Evolutionary conservation across 306 rosid species (phyloP).

Genomic region (Dalbergia cochinchinensis): DNA sequence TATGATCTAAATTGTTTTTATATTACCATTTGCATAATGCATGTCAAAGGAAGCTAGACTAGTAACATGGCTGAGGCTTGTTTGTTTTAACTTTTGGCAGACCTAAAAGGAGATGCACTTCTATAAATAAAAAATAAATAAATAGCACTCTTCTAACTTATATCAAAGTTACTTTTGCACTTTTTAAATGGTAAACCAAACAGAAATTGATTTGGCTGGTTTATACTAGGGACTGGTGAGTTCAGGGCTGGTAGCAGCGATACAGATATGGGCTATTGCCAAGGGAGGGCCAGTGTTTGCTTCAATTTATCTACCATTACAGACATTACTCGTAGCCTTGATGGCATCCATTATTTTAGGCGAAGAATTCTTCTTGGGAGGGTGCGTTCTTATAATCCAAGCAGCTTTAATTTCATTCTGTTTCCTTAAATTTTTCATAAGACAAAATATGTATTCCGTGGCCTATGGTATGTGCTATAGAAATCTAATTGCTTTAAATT

Average conservation of each 20-base stretch:
- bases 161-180: too few species aligned
- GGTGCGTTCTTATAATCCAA: constrained; percentile 54
- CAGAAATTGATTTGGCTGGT: constrained; percentile 22
- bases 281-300: constrained; percentile 79
- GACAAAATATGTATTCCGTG: background rate
- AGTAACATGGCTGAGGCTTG: constrained; percentile 4
- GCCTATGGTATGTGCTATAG: background rate
- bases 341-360: constrained; percentile 61
- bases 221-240: constrained; percentile 75
- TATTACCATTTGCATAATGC: background rate
- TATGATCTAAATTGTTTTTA: constrained; percentile 1
- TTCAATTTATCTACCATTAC: constrained; percentile 70
- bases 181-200: too few species aligned
- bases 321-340: constrained; percentile 66
- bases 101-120: too few species aligned
- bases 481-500: constrained; percentile 30
- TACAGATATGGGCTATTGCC: constrained; percentile 76
- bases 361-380: constrained; percentile 77
- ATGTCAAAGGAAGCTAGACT: background rate
- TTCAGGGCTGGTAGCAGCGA: constrained; percentile 73
- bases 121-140: too few species aligned
- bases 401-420: constrained; percentile 7
- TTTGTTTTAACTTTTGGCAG: too few species aligned
- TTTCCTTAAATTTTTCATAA: constrained; percentile 15
- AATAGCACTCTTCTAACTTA: too few species aligned